Base-by-base conservation (phyloP, 1,139 yeast species). In the Zhuliangozyma blackwelliae region DNA sequence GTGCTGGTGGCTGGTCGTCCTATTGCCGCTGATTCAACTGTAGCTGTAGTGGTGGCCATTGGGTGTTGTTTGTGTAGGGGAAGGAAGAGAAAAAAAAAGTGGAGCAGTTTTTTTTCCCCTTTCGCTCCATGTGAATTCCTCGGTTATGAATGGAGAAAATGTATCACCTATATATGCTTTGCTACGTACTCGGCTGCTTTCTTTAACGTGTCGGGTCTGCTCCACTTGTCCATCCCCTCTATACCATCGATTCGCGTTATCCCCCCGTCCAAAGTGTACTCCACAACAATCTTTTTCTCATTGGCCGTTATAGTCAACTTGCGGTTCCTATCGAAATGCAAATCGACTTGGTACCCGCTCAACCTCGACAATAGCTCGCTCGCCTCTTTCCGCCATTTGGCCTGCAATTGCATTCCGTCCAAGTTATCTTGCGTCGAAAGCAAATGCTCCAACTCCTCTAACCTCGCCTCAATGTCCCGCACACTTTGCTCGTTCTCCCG, bases 361-460 rank as follows among this genome's bases (percentile, higher is more conserved):
- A 59, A 54, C 12, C 44, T 44, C 19, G 49, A 37, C 35, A 64
- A 42, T 5, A 63, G 46, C 12, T 53, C 57, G 33, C 54, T 61
- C 51, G 60, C 51, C 29, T 57, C 59, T 33, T 54, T 52, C 27
- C 60, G 49, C 68, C 66, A 62, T 37, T 57, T 56, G 20, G 64
- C 66, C 31, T 43, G 50, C 25, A 44, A 38, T 23, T 59, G 57
- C 12, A 47, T 39, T 27, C 40, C 35, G 23, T 29, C 35, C 9
- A 23, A 11, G 7, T 38, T 35, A 10, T 35, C 29, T 7, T 30
- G 10, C 7, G 34, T 28, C 25, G 36, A 33, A 10, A 37, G 34
- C 8, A 31, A 28, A 16, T 25, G 29, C 20, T 40, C 27, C 12
- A 33, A 32, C 7, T 33, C 36, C 22, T 19, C 34, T 25, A 33